Evolutionary conservation across 1,284 basidiomycete genomes (phyloP), one percentile per base, ranked within the genome.

Genomic region (Sporisorium scitamineum): DNA sequence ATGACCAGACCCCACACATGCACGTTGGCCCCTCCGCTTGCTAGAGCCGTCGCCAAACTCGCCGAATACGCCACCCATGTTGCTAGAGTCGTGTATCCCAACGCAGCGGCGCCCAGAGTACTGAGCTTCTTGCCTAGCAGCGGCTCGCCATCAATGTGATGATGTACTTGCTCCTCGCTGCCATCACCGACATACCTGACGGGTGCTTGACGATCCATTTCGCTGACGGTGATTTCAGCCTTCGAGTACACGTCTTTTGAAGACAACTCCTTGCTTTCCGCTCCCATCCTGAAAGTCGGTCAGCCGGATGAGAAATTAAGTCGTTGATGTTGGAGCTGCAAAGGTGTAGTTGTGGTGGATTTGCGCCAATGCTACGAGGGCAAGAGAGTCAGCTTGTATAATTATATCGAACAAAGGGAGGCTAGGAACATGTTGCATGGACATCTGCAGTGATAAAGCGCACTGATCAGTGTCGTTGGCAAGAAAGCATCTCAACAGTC

Each of bases 51-150:
- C 4, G 71, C 71, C 8, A 48, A 48, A 27, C 34, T 51, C 5
- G 56, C 52, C 4, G 60, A 64, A 44, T 65, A 74, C 37, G 71
- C 71, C 18, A 61, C 60, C 71, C 71, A 74, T 11, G 71, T 61
- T 2, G 71, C 57, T 7, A 74, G 54, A 2, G 54, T 48, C 4
- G 55, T 54, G 32, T 70, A 74, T 3, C 59, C 67, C 14, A 74
- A 27, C 27, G 61, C 67, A 13, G 65, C 50, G 10, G 68, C 70
- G 0, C 58, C 70, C 8, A 63, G 44, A 3, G 54, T 59, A 42
- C 51, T 63, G 14, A 73, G 45, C 54, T 73, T 73, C 48, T 69
- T 64, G 14, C 60, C 45, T 13, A 69, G 51, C 24, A n/a, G 41
- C 22, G 57, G 32, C 37, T 59, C 24, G 2, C 29, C 54, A 20